Evolutionary conservation across 345 rosid species (phyloP).

Genomic region (Eucalyptus virginea): DNA sequence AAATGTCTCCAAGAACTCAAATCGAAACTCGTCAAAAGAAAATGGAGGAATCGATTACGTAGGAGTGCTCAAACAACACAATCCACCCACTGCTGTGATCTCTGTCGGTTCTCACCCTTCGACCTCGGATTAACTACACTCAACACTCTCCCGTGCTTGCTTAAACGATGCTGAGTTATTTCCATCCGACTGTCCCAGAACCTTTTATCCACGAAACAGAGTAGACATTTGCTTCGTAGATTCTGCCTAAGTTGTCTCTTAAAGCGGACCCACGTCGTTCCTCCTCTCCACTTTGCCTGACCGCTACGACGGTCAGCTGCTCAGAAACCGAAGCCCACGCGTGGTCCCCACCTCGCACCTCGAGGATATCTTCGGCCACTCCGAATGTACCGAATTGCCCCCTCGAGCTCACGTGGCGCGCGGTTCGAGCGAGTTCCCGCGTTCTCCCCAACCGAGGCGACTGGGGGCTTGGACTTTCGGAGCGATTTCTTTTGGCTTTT

Average conservation of each 20-base stretch:
- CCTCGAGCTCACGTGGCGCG: too few species aligned
- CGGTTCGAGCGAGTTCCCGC: too few species aligned
- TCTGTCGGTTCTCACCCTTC: not conserved
- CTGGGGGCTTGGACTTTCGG: too few species aligned
- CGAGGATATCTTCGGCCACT: too few species aligned
- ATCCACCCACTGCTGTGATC: not conserved
- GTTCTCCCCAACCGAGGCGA: too few species aligned
- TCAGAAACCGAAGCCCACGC: too few species aligned
- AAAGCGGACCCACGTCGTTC: not conserved
- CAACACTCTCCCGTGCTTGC: not conserved
- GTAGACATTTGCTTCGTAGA: accelerated
- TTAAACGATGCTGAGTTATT: not conserved
- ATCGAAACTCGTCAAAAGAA: not conserved
- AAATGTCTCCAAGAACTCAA: not conserved
- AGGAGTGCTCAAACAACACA: not conserved
- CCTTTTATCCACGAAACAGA: not conserved
- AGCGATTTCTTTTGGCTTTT: too few species aligned
- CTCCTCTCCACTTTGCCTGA: too few species aligned
- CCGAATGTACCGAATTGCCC: too few species aligned
- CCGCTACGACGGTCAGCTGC: accelerated
- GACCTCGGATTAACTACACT: not conserved
- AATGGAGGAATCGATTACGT: not conserved
- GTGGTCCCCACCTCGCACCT: too few species aligned
- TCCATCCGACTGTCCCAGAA: not conserved
- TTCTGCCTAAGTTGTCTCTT: not conserved